Evolutionary conservation across 805 yeast species (phyloP).

Genomic region (Lipomyces oligophaga): DNA sequence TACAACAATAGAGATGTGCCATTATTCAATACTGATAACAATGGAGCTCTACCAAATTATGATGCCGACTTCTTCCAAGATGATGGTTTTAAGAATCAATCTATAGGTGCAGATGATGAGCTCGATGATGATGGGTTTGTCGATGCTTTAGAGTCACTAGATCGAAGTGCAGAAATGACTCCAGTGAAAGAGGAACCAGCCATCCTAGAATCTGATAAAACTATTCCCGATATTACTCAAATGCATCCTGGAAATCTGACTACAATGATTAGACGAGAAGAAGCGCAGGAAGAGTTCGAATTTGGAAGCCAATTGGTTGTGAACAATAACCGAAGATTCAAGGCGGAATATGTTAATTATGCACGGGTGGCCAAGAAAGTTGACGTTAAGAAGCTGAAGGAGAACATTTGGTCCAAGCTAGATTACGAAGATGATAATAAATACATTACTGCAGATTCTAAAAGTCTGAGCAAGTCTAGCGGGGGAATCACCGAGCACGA

Average conservation of each 20-base stretch:
- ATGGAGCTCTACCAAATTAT: conserved; percentile 10
- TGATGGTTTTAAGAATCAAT: conserved; percentile 16
- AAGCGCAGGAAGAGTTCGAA: conserved; percentile 20
- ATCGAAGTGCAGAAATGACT: neutral
- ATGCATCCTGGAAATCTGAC: conserved; percentile 8
- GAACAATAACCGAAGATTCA: conserved; percentile 17
- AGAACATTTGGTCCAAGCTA: conserved; percentile 63
- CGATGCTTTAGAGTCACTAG: conserved; percentile 17
- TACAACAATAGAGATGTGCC: neutral
- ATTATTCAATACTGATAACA: conserved; percentile 37
- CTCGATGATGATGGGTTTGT: conserved; percentile 12
- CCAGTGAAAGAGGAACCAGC: neutral
- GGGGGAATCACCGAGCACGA: too few species aligned
- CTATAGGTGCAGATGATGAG: neutral
- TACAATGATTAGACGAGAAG: conserved; percentile 11
- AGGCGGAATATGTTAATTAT: conserved; percentile 45
- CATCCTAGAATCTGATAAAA: neutral
- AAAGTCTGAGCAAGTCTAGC: conserved; percentile 17
- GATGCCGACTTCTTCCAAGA: conserved; percentile 37
- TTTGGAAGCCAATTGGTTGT: conserved; percentile 28
- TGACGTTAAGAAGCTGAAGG: conserved; percentile 68
- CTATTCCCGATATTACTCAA: neutral
- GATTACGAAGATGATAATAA: conserved; percentile 36
- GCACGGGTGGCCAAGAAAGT: conserved; percentile 75
- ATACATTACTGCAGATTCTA: conserved; percentile 15